A percentile compares a stretch with the other conserved stretches of the same genome.
phyloP scores from a whole-genome alignment of 441 rosid species.

The Pelargonium citronellum region DNA sequence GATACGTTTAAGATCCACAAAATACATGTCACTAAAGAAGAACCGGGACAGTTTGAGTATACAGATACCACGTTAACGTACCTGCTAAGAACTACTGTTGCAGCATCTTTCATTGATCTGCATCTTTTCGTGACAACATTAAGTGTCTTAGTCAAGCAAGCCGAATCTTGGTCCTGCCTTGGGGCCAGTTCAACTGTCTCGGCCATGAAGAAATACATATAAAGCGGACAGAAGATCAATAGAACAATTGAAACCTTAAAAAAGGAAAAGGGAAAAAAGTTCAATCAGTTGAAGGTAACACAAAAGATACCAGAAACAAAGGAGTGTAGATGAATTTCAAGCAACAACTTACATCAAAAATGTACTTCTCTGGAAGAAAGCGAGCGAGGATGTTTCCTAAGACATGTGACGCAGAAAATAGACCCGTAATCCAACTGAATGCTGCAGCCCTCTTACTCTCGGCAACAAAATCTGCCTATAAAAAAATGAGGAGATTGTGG shows the following conservation, averaged over 20 bases:
- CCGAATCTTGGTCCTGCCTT: constrained; percentile 30
- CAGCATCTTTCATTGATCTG: constrained; percentile 46
- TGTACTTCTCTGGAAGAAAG: constrained; percentile 45
- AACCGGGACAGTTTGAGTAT: background rate
- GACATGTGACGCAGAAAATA: constrained; percentile 49
- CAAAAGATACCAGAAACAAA: constrained; percentile 1
- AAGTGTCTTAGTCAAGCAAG: constrained; percentile 23
- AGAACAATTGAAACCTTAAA: constrained; percentile 44
- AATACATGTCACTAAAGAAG: no score
- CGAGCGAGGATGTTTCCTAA: constrained; percentile 46
- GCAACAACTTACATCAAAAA: constrained; percentile 34
- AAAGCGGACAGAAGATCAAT: constrained; percentile 36
- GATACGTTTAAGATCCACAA: no score
- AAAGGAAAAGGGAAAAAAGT: background rate
- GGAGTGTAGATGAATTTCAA: background rate
- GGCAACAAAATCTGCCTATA: constrained; percentile 46
- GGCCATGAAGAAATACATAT: constrained; percentile 39
- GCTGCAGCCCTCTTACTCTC: constrained; percentile 40
- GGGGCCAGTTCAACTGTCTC: constrained; percentile 33
- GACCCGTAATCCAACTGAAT: constrained; percentile 56
- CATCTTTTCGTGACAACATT: constrained; percentile 29
- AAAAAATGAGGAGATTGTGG: constrained; percentile 19
- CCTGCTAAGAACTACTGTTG: constrained; percentile 38
- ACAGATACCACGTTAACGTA: constrained; percentile 15
- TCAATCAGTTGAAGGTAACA: background rate